Conservation (phyloP, 345 rosid species). For the Gossypioides kirkii region DNA sequence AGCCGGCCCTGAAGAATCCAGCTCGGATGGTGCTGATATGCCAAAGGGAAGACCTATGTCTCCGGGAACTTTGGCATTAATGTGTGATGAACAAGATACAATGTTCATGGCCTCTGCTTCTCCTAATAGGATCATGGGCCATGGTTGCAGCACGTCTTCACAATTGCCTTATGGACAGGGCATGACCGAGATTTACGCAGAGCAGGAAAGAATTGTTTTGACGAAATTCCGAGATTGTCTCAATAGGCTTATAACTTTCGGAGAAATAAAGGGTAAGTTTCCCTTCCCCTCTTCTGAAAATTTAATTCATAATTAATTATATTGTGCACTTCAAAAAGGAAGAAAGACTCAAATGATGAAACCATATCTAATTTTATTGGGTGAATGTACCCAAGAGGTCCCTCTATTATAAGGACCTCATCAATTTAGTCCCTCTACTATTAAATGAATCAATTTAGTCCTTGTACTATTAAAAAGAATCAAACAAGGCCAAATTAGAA, state of each 20-base stretch:
- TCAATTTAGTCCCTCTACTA: too few relatives aligned
- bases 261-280: constrained; percentile 77
- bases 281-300: background rate
- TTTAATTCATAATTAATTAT: background rate
- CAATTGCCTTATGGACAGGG: constrained; percentile 49
- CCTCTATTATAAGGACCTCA: too few relatives aligned
- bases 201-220: constrained; percentile 80
- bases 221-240: constrained; percentile 85
- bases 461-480: too few relatives aligned
- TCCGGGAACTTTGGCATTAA: constrained; percentile 95
- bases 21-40: constrained; percentile 49
- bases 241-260: constrained; percentile 71
- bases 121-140: constrained; percentile 46
- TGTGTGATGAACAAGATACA: constrained; percentile 96
- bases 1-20: constrained; percentile 40
- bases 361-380: background rate
- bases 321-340: background rate
- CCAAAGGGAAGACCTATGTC: constrained; percentile 81
- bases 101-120: constrained; percentile 72
- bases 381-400: too few relatives aligned
- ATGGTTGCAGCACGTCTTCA: constrained; percentile 44
- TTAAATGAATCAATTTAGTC: too few relatives aligned
- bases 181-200: constrained; percentile 58
- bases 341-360: background rate
- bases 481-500: too few relatives aligned